A percentile compares a stretch with the other conserved stretches of the same genome.
These are phyloP conservation scores for Escallonia herrerae DNA, from an alignment of 129 eudicot species.

Conservation along the genomic window DNA sequence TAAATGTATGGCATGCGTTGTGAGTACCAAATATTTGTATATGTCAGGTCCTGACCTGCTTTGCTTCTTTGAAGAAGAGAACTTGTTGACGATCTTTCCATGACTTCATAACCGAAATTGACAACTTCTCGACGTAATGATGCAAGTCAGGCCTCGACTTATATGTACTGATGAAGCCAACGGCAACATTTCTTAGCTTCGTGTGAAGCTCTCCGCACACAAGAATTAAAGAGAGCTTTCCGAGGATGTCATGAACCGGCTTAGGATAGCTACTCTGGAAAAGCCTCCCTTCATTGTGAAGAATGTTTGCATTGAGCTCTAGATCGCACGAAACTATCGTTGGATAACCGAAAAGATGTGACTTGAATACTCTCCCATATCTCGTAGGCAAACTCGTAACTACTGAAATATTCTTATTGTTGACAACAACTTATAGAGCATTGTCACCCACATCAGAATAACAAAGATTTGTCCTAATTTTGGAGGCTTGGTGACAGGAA, in stretches of 20 bases:
- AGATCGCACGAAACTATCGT: constrained; percentile 39
- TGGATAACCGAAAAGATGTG: constrained; percentile 27
- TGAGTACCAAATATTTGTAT: too few relatives aligned
- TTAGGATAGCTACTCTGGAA: constrained; percentile 38
- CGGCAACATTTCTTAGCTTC: constrained; percentile 25
- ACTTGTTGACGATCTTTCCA: constrained; percentile 11
- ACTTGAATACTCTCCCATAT: constrained; percentile 32
- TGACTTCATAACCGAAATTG: constrained; percentile 15
- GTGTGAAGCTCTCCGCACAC: constrained; percentile 38
- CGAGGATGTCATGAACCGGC: constrained; percentile 35
- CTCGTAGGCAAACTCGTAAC: constrained; percentile 8
- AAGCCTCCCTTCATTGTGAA: constrained; percentile 38
- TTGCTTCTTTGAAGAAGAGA: constrained; percentile 26
- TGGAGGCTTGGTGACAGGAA: too few relatives aligned
- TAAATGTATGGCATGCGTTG: too few relatives aligned
- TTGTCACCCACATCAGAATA: too few relatives aligned
- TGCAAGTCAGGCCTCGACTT: constrained; percentile 24
- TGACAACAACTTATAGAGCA: too few relatives aligned
- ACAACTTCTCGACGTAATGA: constrained; percentile 10
- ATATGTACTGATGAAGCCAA: constrained; percentile 13
- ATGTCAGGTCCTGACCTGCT: constrained; percentile 15
- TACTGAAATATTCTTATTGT: too few relatives aligned
- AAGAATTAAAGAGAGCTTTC: constrained; percentile 33
- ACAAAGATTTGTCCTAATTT: too few relatives aligned
- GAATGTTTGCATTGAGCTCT: constrained; percentile 29